phyloP scores from a whole-genome alignment of 1,284 basidiomycete species.

The Ganoderma lingzhi region DNA sequence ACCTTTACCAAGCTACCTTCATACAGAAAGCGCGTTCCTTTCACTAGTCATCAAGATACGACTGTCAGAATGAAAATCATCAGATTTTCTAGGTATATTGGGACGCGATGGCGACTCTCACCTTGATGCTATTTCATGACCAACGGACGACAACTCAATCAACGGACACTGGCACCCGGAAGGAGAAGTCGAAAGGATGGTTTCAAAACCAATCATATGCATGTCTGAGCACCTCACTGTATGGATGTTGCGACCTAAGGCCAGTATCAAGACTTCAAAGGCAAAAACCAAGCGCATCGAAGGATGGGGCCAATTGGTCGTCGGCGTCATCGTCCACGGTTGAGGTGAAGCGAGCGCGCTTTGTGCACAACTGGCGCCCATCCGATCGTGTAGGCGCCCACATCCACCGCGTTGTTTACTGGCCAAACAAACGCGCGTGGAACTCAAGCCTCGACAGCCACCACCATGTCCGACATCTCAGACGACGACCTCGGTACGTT shows the following conservation, averaged over 20 bases:
- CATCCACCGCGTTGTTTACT: slow-evolving; percentile 26
- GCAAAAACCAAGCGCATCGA: neutral
- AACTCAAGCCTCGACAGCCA: slow-evolving; percentile 11
- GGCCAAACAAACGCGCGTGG: slow-evolving; percentile 29
- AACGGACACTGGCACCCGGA: no score
- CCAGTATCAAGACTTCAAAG: neutral
- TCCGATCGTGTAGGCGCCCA: slow-evolving; percentile 22
- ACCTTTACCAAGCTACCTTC: no score
- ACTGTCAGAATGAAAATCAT: neutral
- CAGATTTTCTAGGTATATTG: neutral
- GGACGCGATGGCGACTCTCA: neutral
- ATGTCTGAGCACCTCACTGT: neutral
- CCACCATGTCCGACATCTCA: slow-evolving; percentile 33
- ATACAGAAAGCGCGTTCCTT: no score
- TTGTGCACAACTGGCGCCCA: neutral
- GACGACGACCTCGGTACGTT: slow-evolving; percentile 37
- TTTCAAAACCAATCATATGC: neutral
- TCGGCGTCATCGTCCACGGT: neutral
- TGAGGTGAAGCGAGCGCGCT: neutral
- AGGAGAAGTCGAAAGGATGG: no score
- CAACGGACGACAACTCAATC: no score
- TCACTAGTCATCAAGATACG: no score
- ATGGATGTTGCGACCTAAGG: neutral
- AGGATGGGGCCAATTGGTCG: neutral
- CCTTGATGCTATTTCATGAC: neutral